phyloP scores from a whole-genome alignment of 345 rosid genomes.

The Laguncularia racemosa region DNA sequence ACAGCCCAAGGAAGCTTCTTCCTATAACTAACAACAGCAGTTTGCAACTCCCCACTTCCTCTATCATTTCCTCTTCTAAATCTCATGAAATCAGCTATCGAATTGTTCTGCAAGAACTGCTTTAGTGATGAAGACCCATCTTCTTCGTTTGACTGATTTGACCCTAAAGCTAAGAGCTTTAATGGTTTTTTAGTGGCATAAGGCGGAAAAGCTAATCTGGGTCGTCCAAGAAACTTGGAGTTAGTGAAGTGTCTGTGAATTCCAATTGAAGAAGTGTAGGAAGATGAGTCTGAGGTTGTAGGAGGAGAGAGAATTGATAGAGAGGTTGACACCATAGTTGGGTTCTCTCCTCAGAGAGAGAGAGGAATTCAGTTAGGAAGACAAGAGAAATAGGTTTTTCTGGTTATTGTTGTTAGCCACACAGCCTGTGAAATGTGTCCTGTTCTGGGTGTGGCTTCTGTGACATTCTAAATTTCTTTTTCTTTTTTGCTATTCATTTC shows the following conservation, averaged over 20 bases:
- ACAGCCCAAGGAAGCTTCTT: conserved; percentile 83
- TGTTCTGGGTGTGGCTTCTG: neutral
- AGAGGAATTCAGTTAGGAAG: neutral
- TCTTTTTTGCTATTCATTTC: conserved; percentile 1
- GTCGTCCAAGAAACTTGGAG: conserved; percentile 13
- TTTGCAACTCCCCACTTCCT: conserved; percentile 58
- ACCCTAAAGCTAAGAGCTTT: conserved; percentile 20
- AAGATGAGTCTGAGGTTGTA: conserved; percentile 20
- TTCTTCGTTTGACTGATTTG: conserved; percentile 28
- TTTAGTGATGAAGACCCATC: conserved; percentile 33
- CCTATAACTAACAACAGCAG: conserved; percentile 71
- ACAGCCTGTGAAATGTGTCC: conserved; percentile 1
- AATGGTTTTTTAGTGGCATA: neutral
- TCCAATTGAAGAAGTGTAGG: conserved; percentile 21
- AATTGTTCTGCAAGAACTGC: conserved; percentile 44
- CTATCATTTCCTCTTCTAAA: conserved; percentile 35
- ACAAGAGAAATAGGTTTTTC: neutral
- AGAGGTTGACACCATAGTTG: conserved; percentile 45
- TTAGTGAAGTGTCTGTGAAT: conserved; percentile 9
- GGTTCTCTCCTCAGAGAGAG: conserved; percentile 3
- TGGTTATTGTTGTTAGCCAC: conserved; percentile 6
- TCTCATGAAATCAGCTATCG: conserved; percentile 84
- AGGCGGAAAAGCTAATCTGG: conserved; percentile 8
- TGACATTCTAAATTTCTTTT: neutral
- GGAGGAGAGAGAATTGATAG: conserved; percentile 29